These are phyloP conservation scores for Rhododendron vialii DNA, from an alignment of 148 eudicot species.

Conservation along the genomic window DNA sequence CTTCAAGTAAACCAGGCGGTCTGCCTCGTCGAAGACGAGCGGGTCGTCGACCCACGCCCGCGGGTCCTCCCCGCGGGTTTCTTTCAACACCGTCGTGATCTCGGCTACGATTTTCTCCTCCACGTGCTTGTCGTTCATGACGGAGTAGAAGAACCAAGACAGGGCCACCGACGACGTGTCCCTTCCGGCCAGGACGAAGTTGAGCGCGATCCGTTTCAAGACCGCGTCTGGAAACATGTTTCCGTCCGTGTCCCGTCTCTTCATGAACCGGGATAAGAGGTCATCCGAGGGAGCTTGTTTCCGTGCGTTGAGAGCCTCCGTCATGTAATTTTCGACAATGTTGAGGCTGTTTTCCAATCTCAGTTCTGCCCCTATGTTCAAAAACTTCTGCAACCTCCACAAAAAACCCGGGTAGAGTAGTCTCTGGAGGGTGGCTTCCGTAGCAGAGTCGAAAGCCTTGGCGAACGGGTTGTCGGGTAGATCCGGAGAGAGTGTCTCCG, in stretches of 20 bases:
- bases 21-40: slow-evolving; percentile 67
- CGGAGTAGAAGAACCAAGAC: slow-evolving; percentile 85
- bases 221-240: slow-evolving; percentile 39
- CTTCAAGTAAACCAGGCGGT: slow-evolving; percentile 58
- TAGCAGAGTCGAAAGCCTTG: slow-evolving; percentile 63
- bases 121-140: slow-evolving; percentile 60
- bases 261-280: slow-evolving; percentile 68
- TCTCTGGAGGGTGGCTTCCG: slow-evolving; percentile 66
- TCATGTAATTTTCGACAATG: slow-evolving; percentile 63
- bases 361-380: slow-evolving; percentile 51
- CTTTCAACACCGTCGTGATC: slow-evolving; percentile 37
- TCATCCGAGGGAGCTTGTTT: slow-evolving; percentile 66
- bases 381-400: slow-evolving; percentile 54
- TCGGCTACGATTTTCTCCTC: slow-evolving; percentile 54
- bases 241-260: slow-evolving; percentile 56
- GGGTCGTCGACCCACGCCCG: slow-evolving; percentile 55
- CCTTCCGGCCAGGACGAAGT: slow-evolving; percentile 82
- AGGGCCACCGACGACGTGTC: slow-evolving; percentile 84
- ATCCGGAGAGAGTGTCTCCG: slow-evolving; percentile 60
- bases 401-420: slow-evolving; percentile 58
- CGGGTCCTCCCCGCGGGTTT: slow-evolving; percentile 55
- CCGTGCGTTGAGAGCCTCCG: slow-evolving; percentile 47
- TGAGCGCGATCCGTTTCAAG: slow-evolving; percentile 70
- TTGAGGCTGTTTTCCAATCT: slow-evolving; percentile 43
- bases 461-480: slow-evolving; percentile 74